Evolutionary conservation across 495 filamentous ascomycete species (phyloP).

Genomic region (Penicillium goetzii): DNA sequence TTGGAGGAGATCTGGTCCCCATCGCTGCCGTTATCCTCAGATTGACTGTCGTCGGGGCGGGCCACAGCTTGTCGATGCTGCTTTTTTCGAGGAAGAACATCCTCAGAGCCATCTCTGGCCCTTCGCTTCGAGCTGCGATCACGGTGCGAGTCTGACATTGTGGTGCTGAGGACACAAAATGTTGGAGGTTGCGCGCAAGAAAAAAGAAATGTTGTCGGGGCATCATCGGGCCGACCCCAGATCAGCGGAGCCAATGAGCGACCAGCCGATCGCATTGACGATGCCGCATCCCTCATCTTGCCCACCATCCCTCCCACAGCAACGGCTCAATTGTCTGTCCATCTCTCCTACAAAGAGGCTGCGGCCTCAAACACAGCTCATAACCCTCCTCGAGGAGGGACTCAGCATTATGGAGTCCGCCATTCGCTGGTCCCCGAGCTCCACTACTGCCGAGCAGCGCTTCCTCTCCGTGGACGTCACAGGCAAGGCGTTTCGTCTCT

Average conservation of each 20-base stretch:
- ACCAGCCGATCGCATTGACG: conserved; percentile 28
- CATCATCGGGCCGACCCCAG: conserved; percentile 38
- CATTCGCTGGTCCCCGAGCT: conserved; percentile 89
- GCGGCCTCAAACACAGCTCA: conserved; percentile 15
- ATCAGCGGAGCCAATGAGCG: conserved; percentile 38
- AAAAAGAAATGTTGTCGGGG: conserved; percentile 31
- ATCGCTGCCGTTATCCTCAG: conserved; percentile 20
- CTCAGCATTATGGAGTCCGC: conserved; percentile 61
- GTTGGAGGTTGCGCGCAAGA: conserved; percentile 9
- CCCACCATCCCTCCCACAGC: not conserved
- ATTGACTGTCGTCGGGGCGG: conserved; percentile 19
- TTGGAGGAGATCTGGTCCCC: conserved; percentile 23
- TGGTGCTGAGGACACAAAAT: conserved; percentile 10
- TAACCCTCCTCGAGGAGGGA: conserved; percentile 2
- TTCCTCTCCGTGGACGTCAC: conserved; percentile 87
- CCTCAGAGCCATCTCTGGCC: conserved; percentile 32
- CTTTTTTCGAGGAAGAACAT: conserved; percentile 32
- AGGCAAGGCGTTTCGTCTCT: conserved; percentile 77
- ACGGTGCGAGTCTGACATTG: conserved; percentile 26
- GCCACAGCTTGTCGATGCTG: conserved; percentile 19
- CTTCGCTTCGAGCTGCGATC: conserved; percentile 39
- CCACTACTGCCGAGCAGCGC: conserved; percentile 61
- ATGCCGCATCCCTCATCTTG: conserved; percentile 24
- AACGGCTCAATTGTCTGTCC: conserved; percentile 12
- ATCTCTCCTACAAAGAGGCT: conserved; percentile 18